These are phyloP conservation scores for Globisporangium nunn DNA, from an alignment of 352 stramenopile genomes.

Conservation along the genomic window DNA sequence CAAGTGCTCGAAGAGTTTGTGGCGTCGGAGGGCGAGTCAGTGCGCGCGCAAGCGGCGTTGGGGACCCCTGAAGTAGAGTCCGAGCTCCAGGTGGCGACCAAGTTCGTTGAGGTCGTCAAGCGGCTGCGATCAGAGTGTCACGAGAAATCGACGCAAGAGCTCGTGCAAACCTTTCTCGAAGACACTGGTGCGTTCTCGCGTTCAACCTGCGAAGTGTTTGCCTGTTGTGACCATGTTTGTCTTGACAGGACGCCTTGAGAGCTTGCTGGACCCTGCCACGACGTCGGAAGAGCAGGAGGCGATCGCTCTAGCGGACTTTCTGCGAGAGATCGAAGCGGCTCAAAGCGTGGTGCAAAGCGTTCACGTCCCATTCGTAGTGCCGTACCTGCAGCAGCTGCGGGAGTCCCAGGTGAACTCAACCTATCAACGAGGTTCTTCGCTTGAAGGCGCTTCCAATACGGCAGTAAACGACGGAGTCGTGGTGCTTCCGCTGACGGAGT, in stretches of 20 bases:
- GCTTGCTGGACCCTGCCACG: conserved; percentile 39
- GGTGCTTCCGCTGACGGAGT: conserved; percentile 43
- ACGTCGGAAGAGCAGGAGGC: conserved; percentile 44
- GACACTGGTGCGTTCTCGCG: conserved; percentile 18
- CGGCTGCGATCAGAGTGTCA: conserved; percentile 40
- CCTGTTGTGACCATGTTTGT: background rate
- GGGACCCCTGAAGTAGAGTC: background rate
- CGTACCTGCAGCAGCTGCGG: conserved; percentile 61
- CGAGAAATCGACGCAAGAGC: conserved; percentile 35
- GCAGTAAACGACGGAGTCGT: conserved; percentile 17
- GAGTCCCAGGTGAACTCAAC: conserved; percentile 19
- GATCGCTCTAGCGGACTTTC: conserved; percentile 55
- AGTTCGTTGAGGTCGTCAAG: conserved; percentile 38
- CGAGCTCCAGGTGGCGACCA: conserved; percentile 5
- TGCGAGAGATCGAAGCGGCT: conserved; percentile 51
- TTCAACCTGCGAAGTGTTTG: background rate
- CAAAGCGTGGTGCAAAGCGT: conserved; percentile 49
- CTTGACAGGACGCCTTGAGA: conserved; percentile 22
- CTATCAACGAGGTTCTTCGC: background rate
- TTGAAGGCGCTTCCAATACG: background rate
- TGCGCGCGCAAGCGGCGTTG: conserved; percentile 2
- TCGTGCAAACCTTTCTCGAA: conserved; percentile 61
- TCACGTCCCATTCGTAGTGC: conserved; percentile 59
- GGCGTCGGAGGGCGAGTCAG: conserved; percentile 18
- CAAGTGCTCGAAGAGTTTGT: conserved; percentile 48